These are phyloP conservation scores for Dendrobium officinale DNA, from an alignment of 106 monocot genomes.

Conservation along the genomic window DNA sequence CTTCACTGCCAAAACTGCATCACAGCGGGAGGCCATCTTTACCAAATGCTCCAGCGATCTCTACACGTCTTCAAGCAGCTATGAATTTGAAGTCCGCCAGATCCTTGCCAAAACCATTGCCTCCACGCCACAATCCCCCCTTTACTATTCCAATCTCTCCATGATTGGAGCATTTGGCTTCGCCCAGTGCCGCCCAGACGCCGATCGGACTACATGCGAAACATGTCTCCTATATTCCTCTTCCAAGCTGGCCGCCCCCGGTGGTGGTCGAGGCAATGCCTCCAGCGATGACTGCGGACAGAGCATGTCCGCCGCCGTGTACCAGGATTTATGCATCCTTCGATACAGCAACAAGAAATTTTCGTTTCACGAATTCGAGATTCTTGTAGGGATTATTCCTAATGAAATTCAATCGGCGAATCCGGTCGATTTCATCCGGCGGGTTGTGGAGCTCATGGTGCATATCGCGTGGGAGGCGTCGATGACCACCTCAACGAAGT, in stretches of 20 bases:
- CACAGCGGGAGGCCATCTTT: neutral
- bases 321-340: slow-evolving; percentile 35
- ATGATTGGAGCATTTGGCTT: slow-evolving; percentile 10
- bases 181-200: slow-evolving; percentile 46
- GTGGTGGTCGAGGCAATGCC: neutral
- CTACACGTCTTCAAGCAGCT: neutral
- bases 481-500: neutral
- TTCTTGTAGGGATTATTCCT: neutral
- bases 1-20: neutral
- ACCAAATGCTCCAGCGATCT: neutral
- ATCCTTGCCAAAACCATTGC: neutral
- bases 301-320: slow-evolving; percentile 12
- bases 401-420: neutral
- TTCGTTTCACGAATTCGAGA: neutral
- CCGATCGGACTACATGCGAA: slow-evolving; percentile 4
- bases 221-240: slow-evolving; percentile 19
- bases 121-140: slow-evolving; percentile 8
- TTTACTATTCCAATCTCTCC: neutral
- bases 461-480: neutral
- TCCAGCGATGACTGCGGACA: slow-evolving; percentile 4
- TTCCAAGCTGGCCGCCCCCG: neutral
- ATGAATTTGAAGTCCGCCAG: neutral
- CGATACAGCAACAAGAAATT: slow-evolving; percentile 22
- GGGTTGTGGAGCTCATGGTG: neutral
- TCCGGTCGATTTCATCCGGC: neutral